Percentiles rank a stretch among this genome's conserved stretches.
Conservation (phyloP, 305 asterid genomes). For the Ajuga reptans region DNA sequence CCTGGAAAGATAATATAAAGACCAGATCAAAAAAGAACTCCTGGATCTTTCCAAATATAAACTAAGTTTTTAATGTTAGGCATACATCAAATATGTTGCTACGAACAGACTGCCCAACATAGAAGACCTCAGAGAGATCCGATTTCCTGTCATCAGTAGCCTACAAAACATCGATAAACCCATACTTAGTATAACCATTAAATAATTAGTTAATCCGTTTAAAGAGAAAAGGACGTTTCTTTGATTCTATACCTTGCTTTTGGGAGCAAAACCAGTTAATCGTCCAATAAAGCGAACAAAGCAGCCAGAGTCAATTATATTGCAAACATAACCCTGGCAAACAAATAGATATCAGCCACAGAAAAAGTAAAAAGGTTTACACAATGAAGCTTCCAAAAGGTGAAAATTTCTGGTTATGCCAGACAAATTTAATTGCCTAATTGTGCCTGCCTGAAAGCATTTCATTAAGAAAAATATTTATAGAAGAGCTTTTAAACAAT, state of each 20-base stretch:
- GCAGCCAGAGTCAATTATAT: conserved; percentile 83
- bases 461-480: background rate
- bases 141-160: conserved; percentile 68
- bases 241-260: conserved; percentile 53
- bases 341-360: conserved; percentile 20
- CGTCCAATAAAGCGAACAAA: conserved; percentile 90
- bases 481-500: background rate
- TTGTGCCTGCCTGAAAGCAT: background rate
- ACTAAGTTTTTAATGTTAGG: conserved; percentile 9
- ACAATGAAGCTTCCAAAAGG: conserved; percentile 9
- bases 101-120: conserved; percentile 87
- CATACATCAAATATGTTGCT: conserved; percentile 72
- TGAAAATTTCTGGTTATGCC: background rate
- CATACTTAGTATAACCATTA: background rate
- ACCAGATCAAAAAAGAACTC: conserved; percentile 17
- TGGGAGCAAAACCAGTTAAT: conserved; percentile 93
- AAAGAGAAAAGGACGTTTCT: background rate
- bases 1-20: conserved; percentile 40
- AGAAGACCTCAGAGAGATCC: conserved; percentile 65
- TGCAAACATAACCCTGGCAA: conserved; percentile 85
- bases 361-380: conserved; percentile 4
- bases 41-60: conserved; percentile 1
- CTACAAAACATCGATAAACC: conserved; percentile 36
- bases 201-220: background rate
- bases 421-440: background rate